Evolutionary conservation across 345 rosid genomes (phyloP), one percentile per base, ranked within the genome.

Genomic region (Carallia pectinifolia): DNA sequence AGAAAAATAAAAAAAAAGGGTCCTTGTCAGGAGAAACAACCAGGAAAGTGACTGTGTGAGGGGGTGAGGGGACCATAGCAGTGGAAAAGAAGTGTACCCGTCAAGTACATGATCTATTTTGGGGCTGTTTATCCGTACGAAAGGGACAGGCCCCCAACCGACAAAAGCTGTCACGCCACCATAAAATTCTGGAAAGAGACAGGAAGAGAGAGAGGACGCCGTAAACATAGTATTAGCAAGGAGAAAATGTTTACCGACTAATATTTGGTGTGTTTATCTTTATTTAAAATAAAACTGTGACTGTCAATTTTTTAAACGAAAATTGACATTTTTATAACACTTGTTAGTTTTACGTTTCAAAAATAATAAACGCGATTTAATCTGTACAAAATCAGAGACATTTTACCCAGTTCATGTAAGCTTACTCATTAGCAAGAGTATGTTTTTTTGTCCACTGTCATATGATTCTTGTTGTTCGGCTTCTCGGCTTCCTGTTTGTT

Each of bases 51-150:
- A 7, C 7, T 38, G 7, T 9, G 40, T 38, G 40, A 9, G 40
- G 38, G 8, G 1, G 6, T 38, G 38, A 23, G 15, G 66, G 47
- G 54, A 52, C 66, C 56, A 33, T 31, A 18, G 63, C 23, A 67
- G 40, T 18, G 34, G 34, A 37, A 65, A 64, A 52, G 12, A 56
- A 23, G 61, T 76, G 85, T 79, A 74, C 84, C 83, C 64, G 83
- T 80, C 73, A 79, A 75, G 82, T 77, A 79, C 88, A 65, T 73
- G 68, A 75, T 62, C 87, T 53, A 31, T 70, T 58, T 27, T 47
- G 67, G 30, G 63, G 23, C 72, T 70, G 68, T 30, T 71, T 67
- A 70, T 67, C 72, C 53, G 58, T 30, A 23, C 64, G 70, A 18
- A 56, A 47, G 64, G 34, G 58, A 72, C 78, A 64, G 67, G 23